Conservation (phyloP, 75 land plant species). For the Sequoiadendron giganteum region DNA sequence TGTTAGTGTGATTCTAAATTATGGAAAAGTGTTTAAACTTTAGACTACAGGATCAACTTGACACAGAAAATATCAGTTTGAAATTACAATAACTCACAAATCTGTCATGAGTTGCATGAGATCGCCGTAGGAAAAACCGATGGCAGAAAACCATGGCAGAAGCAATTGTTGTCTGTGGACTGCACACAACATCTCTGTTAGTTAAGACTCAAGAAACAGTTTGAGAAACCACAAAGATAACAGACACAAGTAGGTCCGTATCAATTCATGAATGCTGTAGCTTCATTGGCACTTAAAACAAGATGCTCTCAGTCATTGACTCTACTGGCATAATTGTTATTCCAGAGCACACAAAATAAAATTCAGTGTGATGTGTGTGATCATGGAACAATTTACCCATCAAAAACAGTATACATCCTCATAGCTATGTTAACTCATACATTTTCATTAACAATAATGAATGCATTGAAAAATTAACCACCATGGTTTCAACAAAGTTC, state of each 20-base stretch:
- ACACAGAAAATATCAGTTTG: not conserved
- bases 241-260: not conserved
- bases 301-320: not conserved
- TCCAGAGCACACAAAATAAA: not conserved
- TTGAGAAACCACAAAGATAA: not conserved
- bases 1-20: not conserved
- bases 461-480: not conserved
- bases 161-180: slow-evolving; percentile 75
- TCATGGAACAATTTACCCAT: not conserved
- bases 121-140: slow-evolving; percentile 60
- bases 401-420: not conserved
- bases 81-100: slow-evolving; percentile 43
- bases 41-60: not conserved
- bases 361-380: not conserved
- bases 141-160: slow-evolving; percentile 79
- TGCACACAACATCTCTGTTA: slow-evolving; percentile 23
- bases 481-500: not conserved
- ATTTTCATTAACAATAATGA: not conserved
- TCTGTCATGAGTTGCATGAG: slow-evolving; percentile 75
- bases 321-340: not conserved
- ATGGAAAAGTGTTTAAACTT: not conserved
- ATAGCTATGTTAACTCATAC: not conserved
- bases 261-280: not conserved
- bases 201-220: not conserved
- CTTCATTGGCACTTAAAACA: not conserved